Evolutionary conservation across 352 stramenopile species (phyloP).

Genomic region (Phytophthora cactorum): DNA sequence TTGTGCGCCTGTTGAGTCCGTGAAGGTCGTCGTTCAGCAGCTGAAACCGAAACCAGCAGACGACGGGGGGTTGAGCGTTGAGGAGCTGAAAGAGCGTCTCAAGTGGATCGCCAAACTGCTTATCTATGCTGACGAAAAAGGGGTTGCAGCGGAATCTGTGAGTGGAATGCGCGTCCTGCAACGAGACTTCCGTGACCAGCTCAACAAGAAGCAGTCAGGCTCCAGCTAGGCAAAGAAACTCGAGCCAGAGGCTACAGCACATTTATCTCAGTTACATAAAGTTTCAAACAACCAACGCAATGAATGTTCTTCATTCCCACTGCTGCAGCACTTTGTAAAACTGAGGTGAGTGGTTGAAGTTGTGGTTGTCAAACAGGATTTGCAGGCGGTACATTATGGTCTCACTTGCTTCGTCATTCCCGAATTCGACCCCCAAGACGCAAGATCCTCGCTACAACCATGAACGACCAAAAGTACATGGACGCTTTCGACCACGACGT

Average conservation of each 20-base stretch:
- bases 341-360: conserved; percentile 33
- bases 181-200: conserved; percentile 33
- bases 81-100: conserved; percentile 35
- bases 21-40: conserved; percentile 7
- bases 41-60: background rate
- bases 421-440: conserved; percentile 3
- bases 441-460: conserved; percentile 21
- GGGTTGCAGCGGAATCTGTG: conserved; percentile 23
- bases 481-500: conserved; percentile 58
- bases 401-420: conserved; percentile 18
- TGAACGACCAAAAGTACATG: conserved; percentile 70
- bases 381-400: background rate
- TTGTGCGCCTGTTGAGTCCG: conserved; percentile 21
- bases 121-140: conserved; percentile 35
- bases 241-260: background rate
- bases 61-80: conserved; percentile 15
- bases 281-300: background rate
- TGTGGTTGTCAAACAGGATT: conserved; percentile 33
- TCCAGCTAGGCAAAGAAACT: background rate
- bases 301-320: background rate
- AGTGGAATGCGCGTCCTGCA: conserved; percentile 39
- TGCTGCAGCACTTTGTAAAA: conserved; percentile 10
- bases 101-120: conserved; percentile 42
- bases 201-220: conserved; percentile 24
- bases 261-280: background rate